These are phyloP conservation scores for Arthrinium puccinioides DNA, from an alignment of 2,329 filamentous ascomycete genomes.

Conservation along the genomic window DNA sequence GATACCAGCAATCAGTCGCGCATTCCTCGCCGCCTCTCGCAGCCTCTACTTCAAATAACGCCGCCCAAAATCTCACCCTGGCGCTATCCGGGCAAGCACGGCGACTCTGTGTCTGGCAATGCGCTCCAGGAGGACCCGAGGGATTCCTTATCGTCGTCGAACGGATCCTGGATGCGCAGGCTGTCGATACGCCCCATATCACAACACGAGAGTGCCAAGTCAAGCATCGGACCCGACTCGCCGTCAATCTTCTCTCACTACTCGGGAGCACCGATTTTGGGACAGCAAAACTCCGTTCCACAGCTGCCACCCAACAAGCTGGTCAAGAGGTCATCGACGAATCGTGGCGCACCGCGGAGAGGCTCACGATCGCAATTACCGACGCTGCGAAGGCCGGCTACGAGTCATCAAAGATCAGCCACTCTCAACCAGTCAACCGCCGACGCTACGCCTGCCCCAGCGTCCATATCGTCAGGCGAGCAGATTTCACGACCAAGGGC, in stretches of 20 bases:
- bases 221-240: conserved; percentile 58
- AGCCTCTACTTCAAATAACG: conserved; percentile 23
- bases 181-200: conserved; percentile 60
- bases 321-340: conserved; percentile 63
- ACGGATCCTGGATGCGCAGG: conserved; percentile 65
- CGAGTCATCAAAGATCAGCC: conserved; percentile 70
- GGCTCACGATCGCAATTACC: conserved; percentile 55
- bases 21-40: conserved; percentile 19
- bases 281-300: conserved; percentile 27
- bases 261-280: conserved; percentile 58
- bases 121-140: conserved; percentile 35
- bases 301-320: conserved; percentile 64
- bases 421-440: conserved; percentile 50
- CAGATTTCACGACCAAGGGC: conserved; percentile 24
- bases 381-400: conserved; percentile 65
- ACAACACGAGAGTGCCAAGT: conserved; percentile 56
- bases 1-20: conserved; percentile 16
- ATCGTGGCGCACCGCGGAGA: conserved; percentile 37
- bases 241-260: conserved; percentile 61
- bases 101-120: conserved; percentile 27
- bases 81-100: conserved; percentile 23
- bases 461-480: conserved; percentile 23
- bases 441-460: conserved; percentile 14
- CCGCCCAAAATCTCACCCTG: conserved; percentile 30
- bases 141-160: conserved; percentile 57